Evolutionary conservation across 768 basidiomycete genomes (phyloP), one percentile per base, ranked within the genome.

Genomic region (Kockovaella imperatae): DNA sequence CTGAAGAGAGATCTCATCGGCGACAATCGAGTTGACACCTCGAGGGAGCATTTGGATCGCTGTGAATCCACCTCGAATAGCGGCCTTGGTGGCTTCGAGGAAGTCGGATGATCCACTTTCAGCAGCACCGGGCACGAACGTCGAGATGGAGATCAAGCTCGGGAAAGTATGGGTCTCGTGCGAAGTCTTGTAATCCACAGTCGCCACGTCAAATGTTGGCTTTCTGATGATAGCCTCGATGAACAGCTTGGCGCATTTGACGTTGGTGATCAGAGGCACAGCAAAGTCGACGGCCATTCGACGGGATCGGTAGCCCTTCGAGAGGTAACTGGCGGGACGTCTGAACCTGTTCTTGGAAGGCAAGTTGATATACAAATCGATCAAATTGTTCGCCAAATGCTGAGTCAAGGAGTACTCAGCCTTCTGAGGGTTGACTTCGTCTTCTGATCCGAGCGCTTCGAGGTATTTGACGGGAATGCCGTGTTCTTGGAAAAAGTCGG

Each of bases 261-360:
- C 86, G 70, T 99, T 97, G 35, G 93, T 97, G 67, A 97, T 88
- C 43, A 97, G 77, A 1, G 95, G 95, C 28, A 97, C 83, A 25
- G 91, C 95, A 62, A 93, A 96, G 72, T 99, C 95, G 56, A 99
- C 90, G 5, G 95, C 95, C 90, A 97, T 91, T 43, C 95, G 85
- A 59, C 95, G 86, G 25, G 91, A 93, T 52, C 82, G 81, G 71
- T 97, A 97, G 6, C 95, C 95, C 68, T 95, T 91, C 71, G 89
- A 95, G 44, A 89, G 81, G 69, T 97, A 99, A 71, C 83, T 91
- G 13, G 95, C 91, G 5, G 95, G 95, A 17, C 95, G 85, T 50
- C 95, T 85, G 73, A 87, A 97, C 67, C 89, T 80, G 72, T 99
- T 97, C 75, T 89, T 95, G 32, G 93, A 96, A 2, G 95, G 95